Conservation (phyloP, 306 rosid genomes). For the Cucumis cinereus region DNA sequence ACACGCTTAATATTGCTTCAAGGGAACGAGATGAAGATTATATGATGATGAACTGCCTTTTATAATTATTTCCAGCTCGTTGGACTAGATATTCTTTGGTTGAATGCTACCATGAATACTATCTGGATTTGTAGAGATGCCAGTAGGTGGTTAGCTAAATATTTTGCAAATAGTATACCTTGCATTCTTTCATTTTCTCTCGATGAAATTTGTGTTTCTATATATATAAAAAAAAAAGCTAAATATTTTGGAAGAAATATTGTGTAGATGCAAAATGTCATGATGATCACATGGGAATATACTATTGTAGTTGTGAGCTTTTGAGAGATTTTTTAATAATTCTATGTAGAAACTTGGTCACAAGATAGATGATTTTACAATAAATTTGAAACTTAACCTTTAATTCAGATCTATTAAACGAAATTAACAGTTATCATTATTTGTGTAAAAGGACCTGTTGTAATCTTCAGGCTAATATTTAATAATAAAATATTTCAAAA, state of each 20-base stretch:
- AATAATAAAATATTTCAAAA: not conserved
- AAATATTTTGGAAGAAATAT: not conserved
- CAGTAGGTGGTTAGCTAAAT: not conserved
- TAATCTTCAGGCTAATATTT: not conserved
- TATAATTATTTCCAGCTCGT: not conserved
- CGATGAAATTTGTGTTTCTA: too few species aligned
- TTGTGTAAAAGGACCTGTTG: not conserved
- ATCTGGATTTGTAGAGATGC: not conserved
- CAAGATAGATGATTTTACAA: not conserved
- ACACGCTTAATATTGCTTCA: constrained; percentile 67
- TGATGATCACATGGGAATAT: not conserved
- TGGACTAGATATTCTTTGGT: not conserved
- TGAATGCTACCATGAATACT: not conserved
- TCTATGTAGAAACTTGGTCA: not conserved
- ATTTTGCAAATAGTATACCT: not conserved
- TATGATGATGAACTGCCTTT: not conserved
- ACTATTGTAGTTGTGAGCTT: not conserved
- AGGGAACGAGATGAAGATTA: constrained; percentile 63
- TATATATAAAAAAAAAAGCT: not conserved
- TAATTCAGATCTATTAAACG: not conserved
- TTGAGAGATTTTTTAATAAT: not conserved
- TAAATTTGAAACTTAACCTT: not conserved
- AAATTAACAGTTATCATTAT: not conserved
- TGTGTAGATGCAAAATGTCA: not conserved
- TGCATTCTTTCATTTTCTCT: too few species aligned